phyloP scores from a whole-genome alignment of 257 asterid species.

The Lycium barbarum region DNA sequence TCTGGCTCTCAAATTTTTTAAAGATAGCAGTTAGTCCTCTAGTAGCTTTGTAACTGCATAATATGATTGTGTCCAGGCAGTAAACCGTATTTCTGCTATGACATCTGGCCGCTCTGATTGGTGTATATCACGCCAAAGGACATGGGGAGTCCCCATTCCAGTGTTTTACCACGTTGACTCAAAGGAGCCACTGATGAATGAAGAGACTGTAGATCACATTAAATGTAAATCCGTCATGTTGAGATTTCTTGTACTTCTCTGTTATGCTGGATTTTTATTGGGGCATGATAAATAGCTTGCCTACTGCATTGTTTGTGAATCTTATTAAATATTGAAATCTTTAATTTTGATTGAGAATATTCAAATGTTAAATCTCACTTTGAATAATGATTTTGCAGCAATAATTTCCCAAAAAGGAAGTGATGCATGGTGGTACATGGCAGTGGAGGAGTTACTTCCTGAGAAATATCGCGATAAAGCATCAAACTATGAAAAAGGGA shows the following conservation, averaged over 20 bases:
- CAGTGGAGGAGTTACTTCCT: constrained; percentile 93
- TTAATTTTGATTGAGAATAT: constrained; percentile 10
- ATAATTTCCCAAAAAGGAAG: constrained; percentile 92
- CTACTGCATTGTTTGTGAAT: not conserved
- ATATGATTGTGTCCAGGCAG: constrained; percentile 58
- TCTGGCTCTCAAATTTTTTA: constrained; percentile 26
- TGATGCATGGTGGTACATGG: constrained; percentile 99
- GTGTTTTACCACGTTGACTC: constrained; percentile 88
- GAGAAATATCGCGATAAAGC: constrained; percentile 79
- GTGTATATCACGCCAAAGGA: constrained; percentile 99
- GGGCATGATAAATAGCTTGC: not conserved
- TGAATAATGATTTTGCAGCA: constrained; percentile 58
- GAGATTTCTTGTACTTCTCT: constrained; percentile 6
- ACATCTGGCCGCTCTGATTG: constrained; percentile 96
- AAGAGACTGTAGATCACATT: constrained; percentile 77
- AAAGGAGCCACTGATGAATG: constrained; percentile 90
- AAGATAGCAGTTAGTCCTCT: constrained; percentile 14
- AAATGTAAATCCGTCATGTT: constrained; percentile 65
- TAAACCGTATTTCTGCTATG: constrained; percentile 90
- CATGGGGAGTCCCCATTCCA: constrained; percentile 99
- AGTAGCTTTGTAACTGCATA: constrained; percentile 22
- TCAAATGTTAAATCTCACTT: not conserved
- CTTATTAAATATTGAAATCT: not conserved
- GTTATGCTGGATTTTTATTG: constrained; percentile 3
- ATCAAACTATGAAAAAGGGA: constrained; percentile 76